Percentiles rank a stretch among this genome's conserved stretches.
Conservation (phyloP, 192 early-diverging fungal species). For the Phycomyces nitens region DNA sequence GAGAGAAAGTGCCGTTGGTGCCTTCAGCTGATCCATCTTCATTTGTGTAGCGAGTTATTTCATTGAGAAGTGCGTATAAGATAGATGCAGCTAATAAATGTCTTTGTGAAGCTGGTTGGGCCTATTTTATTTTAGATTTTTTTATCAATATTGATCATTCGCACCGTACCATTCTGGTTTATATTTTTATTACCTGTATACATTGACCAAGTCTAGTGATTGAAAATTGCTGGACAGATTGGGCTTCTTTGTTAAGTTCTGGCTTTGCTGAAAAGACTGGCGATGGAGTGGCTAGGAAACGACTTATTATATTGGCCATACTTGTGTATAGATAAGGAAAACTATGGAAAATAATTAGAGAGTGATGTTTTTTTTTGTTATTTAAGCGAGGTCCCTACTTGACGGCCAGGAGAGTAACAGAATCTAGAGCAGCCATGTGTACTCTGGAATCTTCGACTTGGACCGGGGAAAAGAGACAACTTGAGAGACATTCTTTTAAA, state of each 20-base stretch:
- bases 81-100: conserved; percentile 26
- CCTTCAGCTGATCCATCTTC: background rate
- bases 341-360: conserved; percentile 9
- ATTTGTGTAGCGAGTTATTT: conserved; percentile 27
- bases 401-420: conserved; percentile 36
- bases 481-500: conserved; percentile 38
- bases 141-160: background rate
- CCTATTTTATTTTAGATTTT: conserved; percentile 10
- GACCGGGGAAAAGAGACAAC: conserved; percentile 39
- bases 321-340: conserved; percentile 25
- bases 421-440: conserved; percentile 38
- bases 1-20: background rate
- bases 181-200: conserved; percentile 34
- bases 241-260: background rate
- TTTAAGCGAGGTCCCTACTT: conserved; percentile 25
- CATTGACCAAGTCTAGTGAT: conserved; percentile 48
- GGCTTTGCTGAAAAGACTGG: conserved; percentile 5
- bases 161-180: background rate
- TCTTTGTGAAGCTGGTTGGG: conserved; percentile 16
- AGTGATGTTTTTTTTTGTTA: background rate
- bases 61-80: conserved; percentile 34
- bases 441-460: conserved; percentile 36
- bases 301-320: conserved; percentile 44
- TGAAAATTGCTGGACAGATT: conserved; percentile 28
- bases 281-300: conserved; percentile 48